Base-by-base conservation (phyloP, 148 eudicot genomes). In the Rhododendron ovatum region DNA sequence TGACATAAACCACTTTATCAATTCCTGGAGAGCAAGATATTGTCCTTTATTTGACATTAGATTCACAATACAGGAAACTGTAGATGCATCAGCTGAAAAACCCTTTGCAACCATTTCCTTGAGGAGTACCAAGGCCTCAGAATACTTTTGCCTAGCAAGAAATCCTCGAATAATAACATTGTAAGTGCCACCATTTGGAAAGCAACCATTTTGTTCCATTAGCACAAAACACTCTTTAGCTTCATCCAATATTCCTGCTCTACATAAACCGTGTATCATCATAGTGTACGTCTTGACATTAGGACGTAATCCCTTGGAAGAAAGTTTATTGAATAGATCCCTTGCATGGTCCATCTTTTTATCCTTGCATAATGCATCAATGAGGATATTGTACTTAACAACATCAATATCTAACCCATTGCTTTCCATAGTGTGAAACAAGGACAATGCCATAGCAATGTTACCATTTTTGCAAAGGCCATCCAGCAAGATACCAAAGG, bases 291-390 rank as follows among this genome's bases (percentile, higher is more conserved):
- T 63, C 5, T 1, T 41, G 63, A 57, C 85, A 83, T 83, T 0
- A 12, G 85, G 71, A 15, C 22, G 43, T 43, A 83, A 63, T 24
- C 69, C 69, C 45, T 67, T 20, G 63, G n/a, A 57, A 18, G 63
- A 57, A 57, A 57, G 63, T 57, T 20, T 18, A 20, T 57, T 5
- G 10, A 15, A 61, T 24, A 61, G 20, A 18, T 63, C 51, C 30
- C 55, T 65, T 10, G 85, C 85, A 20, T 17, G 45, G 3, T 45
- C 85, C 69, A 30, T 11, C 18, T 73, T 73, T 33, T 33, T 33
- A 73, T 28, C 48, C n/a, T 39, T 61, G 51, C 75, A 63, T 5
- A 85, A 41, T 26, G 83, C 83, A 85, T 78, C 26, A 59, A 85
- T 79, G 4, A 85, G 22, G 14, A 79, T 28, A 17, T 3, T 79